Evolutionary conservation across 352 stramenopile species (phyloP), one percentile per base, ranked within the genome.

Genomic region (Phytophthora vignae): DNA sequence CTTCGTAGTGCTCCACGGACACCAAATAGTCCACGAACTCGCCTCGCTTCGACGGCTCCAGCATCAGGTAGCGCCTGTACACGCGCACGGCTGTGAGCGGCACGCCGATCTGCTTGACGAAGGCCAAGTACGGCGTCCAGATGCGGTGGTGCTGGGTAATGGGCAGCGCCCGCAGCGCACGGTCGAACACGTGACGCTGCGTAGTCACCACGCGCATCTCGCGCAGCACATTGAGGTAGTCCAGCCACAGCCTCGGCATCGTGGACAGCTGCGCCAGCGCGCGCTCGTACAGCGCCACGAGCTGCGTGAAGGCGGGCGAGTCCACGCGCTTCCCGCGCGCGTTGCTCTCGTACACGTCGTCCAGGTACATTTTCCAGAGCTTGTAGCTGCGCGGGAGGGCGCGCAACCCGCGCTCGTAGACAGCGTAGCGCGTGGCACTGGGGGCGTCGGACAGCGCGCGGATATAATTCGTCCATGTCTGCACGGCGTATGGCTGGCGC

Each of bases 91-190:
- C 92, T 3, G 92, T 97, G 61, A 83, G 79, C 10, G 81, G 84
- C 14, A 98, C 85, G 46, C 83, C 84, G 12, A 90, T 77, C 12
- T 83, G 77, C 69, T 96, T 88, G 49, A 97, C 88, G 71, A 98
- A 99, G 36, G 81, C 71, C 36, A 99, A 60, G 62, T 99, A 99
- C 33, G 90, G 78, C 46, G 80, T 81, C 98, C 98, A 99, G 17
- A 99, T 87, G 53, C 95, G 91, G 49, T 98, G 84, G 83, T 99
- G 98, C 81, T 99, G 98, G 40, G 97, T 99, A 62, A 99, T 96
- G 3, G 98, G 98, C 38, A 99, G 84, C 22, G 96, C 90, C 17
- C 97, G 85, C 7, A 99, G 87, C 29, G 97, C 96, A 61, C 97
- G 89, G 83, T 99, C 97, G 61, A 99, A 99, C 25, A 93, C 89